phyloP scores from a whole-genome alignment of 1,284 basidiomycete species.

The Fomitiporia mediterranea region DNA sequence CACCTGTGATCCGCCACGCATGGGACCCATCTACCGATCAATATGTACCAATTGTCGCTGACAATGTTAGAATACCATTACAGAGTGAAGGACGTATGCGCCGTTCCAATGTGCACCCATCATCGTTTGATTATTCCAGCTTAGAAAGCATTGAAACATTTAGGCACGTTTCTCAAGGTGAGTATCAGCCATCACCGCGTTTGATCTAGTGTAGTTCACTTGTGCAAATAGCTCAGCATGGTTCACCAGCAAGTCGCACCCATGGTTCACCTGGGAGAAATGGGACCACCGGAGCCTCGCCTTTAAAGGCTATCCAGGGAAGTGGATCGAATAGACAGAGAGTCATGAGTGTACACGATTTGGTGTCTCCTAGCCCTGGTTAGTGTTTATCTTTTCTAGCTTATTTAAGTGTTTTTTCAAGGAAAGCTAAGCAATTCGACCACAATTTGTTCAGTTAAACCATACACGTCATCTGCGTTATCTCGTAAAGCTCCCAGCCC shows the following conservation, averaged over 20 bases:
- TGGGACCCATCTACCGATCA: constrained; percentile 3
- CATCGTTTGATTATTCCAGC: background rate
- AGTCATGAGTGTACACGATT: constrained; percentile 20
- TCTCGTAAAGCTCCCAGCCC: constrained; percentile 3
- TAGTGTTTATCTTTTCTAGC: background rate
- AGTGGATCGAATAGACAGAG: constrained; percentile 8
- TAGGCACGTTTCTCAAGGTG: constrained; percentile 4
- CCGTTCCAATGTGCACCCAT: background rate
- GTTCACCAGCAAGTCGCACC: background rate
- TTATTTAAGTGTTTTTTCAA: background rate
- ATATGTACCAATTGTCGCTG: background rate
- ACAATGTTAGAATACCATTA: background rate
- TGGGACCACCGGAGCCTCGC: background rate
- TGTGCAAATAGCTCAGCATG: background rate
- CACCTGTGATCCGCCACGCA: background rate
- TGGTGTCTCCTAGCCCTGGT: constrained; percentile 18
- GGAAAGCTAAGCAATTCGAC: background rate
- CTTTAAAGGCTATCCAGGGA: background rate
- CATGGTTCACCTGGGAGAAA: background rate
- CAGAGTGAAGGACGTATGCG: background rate
- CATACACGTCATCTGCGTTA: background rate
- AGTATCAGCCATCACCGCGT: background rate
- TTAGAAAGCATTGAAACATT: background rate
- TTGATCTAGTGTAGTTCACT: background rate
- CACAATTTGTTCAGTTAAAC: constrained; percentile 1